Evolutionary conservation across 2,329 filamentous ascomycete genomes (phyloP), one percentile per base, ranked within the genome.

Genomic region (Diaporthe amygdali): DNA sequence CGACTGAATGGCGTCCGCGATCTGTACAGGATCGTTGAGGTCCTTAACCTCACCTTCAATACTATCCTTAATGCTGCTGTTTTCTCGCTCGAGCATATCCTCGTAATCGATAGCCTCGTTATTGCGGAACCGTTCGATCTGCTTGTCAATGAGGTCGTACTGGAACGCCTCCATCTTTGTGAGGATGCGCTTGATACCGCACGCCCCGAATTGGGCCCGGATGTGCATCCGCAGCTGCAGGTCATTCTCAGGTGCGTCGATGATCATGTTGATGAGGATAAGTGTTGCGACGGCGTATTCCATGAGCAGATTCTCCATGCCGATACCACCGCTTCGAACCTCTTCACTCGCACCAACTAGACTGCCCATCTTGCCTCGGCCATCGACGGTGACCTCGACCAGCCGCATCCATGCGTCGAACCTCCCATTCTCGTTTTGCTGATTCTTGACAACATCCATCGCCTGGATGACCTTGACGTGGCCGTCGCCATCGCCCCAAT

Each of bases 341-440:
- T 99, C 96, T 78, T 98, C 96, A 78, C 95, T 98, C 39, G 96
- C 96, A 75, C 96, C 96, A 34, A 99, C 96, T 76, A 98, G 86
- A 84, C 95, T 98, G 77, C 96, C 96, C 95, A 99, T 98, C 88
- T 98, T 99, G 77, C 96, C 96, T 78, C 96, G 93, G 47, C 96
- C 96, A 82, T 98, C 96, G 74, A 98, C 91, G 1, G 96, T 98
- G 76, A 98, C 96, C 83, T 98, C 96, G 51, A 98, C 96, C 72
- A 98, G 93, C 72, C 96, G 94, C 94, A 99, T 97, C 96, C 96
- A 99, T 46, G 95, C 92, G 82, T 99, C 96, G 78, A 99, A 99
- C 1, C 96, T 91, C 47, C 96, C 96, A 82, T 97, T 98, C 81
- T 98, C 96, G 73, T 92, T 93, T 78, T 95, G 92, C 77, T 95